These are phyloP conservation scores for Allodekkera sacchari DNA, from an alignment of 805 yeast genomes.

Conservation along the genomic window DNA sequence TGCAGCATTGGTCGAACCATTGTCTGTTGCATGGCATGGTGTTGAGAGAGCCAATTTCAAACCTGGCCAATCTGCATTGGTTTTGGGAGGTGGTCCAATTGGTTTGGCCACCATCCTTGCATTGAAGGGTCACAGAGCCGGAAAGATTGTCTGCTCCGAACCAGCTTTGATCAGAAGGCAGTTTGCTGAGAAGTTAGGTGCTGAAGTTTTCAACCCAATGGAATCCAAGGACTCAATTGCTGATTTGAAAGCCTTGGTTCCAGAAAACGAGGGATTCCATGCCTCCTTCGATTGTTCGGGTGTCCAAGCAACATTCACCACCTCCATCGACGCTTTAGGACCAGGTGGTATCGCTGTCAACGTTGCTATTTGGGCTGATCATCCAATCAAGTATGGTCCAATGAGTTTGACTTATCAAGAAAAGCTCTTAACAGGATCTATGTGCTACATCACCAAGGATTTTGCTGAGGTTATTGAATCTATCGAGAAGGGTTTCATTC, in stretches of 20 bases:
- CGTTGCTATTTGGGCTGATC: constrained; percentile 57
- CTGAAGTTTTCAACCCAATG: constrained; percentile 42
- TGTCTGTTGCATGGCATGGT: constrained; percentile 56
- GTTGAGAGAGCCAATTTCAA: constrained; percentile 36
- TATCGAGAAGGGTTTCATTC: constrained; percentile 37
- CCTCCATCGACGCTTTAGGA: constrained; percentile 40
- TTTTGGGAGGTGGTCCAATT: constrained; percentile 57
- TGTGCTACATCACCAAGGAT: constrained; percentile 51
- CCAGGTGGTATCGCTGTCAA: constrained; percentile 54
- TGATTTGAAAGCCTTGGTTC: constrained; percentile 30
- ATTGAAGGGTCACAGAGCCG: constrained; percentile 38
- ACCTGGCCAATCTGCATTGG: constrained; percentile 37
- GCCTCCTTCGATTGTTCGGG: constrained; percentile 50
- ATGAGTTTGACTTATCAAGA: constrained; percentile 50
- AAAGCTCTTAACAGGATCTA: constrained; percentile 49
- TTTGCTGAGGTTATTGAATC: constrained; percentile 49
- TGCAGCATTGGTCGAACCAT: constrained; percentile 49
- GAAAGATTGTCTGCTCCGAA: constrained; percentile 49
- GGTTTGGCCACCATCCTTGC: constrained; percentile 53
- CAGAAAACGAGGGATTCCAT: constrained; percentile 37
- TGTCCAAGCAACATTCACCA: constrained; percentile 41
- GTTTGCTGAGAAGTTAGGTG: constrained; percentile 44
- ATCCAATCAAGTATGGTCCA: constrained; percentile 40
- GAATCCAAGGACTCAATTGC: constrained; percentile 29
- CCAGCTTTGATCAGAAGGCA: constrained; percentile 57